Percentiles rank a stretch among this genome's conserved stretches.
These are phyloP conservation scores for Pythium utonaiense DNA, from an alignment of 352 stramenopile species.

Conservation along the genomic window DNA sequence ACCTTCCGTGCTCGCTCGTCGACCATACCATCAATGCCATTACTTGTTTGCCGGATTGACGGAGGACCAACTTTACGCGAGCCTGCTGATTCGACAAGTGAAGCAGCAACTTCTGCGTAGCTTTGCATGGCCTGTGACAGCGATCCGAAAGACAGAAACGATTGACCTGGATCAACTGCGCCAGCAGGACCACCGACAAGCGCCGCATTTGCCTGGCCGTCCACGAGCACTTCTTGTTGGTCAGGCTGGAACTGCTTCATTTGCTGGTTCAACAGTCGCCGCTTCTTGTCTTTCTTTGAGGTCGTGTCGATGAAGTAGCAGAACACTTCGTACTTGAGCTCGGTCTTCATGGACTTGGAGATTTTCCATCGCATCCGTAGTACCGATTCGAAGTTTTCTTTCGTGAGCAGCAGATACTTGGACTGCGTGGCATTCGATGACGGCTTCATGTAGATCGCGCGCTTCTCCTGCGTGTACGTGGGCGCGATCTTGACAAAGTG, in stretches of 20 bases:
- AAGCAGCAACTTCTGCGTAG: conserved; percentile 21
- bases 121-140: conserved; percentile 18
- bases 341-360: conserved; percentile 71
- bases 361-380: conserved; percentile 75
- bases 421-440: conserved; percentile 72
- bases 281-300: conserved; percentile 58
- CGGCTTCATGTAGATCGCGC: conserved; percentile 73
- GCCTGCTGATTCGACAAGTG: conserved; percentile 15
- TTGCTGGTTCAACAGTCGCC: conserved; percentile 42
- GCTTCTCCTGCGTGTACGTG: conserved; percentile 59
- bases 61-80: background rate
- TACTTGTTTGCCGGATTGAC: background rate
- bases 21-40: conserved; percentile 16
- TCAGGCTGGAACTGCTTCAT: conserved; percentile 42
- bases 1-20: conserved; percentile 49
- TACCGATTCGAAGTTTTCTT: conserved; percentile 69
- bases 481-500: conserved; percentile 60
- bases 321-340: conserved; percentile 81
- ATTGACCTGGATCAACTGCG: conserved; percentile 4
- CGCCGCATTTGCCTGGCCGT: conserved; percentile 3
- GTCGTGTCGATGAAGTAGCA: conserved; percentile 75
- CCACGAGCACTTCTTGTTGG: conserved; percentile 22
- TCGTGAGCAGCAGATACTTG: conserved; percentile 72
- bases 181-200: background rate
- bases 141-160: conserved; percentile 15